These are phyloP conservation scores for Coemansia sp. DNA, from an alignment of 192 early-diverging fungal species.

Conservation along the genomic window DNA sequence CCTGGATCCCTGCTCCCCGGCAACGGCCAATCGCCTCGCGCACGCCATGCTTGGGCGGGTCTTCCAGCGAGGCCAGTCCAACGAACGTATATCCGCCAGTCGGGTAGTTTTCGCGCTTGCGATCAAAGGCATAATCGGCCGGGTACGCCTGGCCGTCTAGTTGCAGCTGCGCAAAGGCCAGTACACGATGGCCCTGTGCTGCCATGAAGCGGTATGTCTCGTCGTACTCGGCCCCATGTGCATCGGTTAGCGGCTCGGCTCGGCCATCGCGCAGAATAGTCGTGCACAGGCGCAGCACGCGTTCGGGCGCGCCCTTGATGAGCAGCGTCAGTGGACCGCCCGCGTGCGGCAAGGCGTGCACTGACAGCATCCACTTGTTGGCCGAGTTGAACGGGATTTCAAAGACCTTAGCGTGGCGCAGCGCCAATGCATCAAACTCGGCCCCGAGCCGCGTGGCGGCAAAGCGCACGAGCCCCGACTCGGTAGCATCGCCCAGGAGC, in stretches of 20 bases:
- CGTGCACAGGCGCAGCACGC: constrained; percentile 76
- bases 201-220: constrained; percentile 87
- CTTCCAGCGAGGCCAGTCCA: constrained; percentile 86
- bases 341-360: constrained; percentile 63
- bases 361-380: constrained; percentile 91
- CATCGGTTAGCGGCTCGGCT: constrained; percentile 58
- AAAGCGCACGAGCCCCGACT: constrained; percentile 82
- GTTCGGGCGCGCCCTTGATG: constrained; percentile 95
- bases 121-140: constrained; percentile 66
- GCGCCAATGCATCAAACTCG: constrained; percentile 67
- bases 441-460: constrained; percentile 59
- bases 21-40: constrained; percentile 94
- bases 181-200: constrained; percentile 83
- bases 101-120: constrained; percentile 52
- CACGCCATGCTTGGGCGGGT: constrained; percentile 98
- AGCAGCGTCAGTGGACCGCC: constrained; percentile 58
- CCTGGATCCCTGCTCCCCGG: constrained; percentile 87
- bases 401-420: constrained; percentile 78
- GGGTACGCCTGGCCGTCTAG: constrained; percentile 67
- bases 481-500: constrained; percentile 91
- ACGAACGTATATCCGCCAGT: constrained; percentile 62
- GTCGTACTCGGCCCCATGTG: constrained; percentile 61
- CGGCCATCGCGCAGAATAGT: constrained; percentile 59
- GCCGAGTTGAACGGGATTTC: constrained; percentile 95
- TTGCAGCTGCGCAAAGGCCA: constrained; percentile 83